Conservation (phyloP, 495 filamentous ascomycete species). For the Aspergillus ostianus region DNA sequence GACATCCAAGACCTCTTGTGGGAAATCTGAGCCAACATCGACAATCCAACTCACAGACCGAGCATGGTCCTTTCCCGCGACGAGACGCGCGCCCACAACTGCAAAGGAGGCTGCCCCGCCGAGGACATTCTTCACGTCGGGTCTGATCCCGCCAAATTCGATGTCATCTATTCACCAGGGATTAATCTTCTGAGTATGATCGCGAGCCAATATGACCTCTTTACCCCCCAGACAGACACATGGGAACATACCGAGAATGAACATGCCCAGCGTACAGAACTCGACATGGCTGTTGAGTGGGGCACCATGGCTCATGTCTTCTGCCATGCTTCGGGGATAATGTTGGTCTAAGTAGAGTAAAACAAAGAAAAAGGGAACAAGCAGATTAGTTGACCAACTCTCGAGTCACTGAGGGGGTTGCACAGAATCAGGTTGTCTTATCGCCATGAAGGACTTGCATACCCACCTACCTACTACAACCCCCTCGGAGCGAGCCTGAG, state of each 20-base stretch:
- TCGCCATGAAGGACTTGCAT: background rate
- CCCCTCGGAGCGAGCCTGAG: too few relatives aligned
- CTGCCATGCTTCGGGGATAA: slow-evolving; percentile 16
- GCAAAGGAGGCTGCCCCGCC: slow-evolving; percentile 87
- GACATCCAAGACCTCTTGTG: slow-evolving; percentile 54
- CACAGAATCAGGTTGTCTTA: background rate
- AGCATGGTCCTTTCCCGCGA: slow-evolving; percentile 52
- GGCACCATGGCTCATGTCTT: background rate
- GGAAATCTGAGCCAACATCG: slow-evolving; percentile 86
- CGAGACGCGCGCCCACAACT: slow-evolving; percentile 83
- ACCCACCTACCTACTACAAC: background rate
- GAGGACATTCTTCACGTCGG: slow-evolving; percentile 65
- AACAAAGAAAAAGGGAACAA: background rate
- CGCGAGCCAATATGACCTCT: slow-evolving; percentile 3
- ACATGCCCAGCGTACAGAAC: slow-evolving; percentile 91
- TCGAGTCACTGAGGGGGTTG: background rate
- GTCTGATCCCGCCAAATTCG: slow-evolving; percentile 58
- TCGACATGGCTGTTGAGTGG: slow-evolving; percentile 47
- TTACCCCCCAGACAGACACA: background rate
- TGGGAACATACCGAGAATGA: slow-evolving; percentile 75
- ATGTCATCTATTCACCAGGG: slow-evolving; percentile 72
- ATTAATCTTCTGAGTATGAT: slow-evolving; percentile 21
- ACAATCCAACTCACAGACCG: slow-evolving; percentile 83
- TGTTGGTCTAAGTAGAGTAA: background rate
- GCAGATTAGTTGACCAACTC: too few relatives aligned